A percentile compares a stretch with the other conserved stretches of the same genome.
phyloP scores from a whole-genome alignment of 768 basidiomycete species.

The Amanita jacksonii region DNA sequence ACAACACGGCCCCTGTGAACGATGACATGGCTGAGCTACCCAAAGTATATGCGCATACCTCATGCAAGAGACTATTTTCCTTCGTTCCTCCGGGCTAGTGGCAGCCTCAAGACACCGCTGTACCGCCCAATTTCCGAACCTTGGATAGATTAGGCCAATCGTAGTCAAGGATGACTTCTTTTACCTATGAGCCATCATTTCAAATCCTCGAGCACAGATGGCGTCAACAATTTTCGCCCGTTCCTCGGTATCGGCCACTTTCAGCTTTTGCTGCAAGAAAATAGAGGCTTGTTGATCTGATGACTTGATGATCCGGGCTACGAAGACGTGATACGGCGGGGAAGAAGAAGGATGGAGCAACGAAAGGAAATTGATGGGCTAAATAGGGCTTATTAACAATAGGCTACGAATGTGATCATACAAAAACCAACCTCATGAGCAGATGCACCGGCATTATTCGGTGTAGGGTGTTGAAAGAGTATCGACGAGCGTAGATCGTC shows the following conservation, averaged over 20 bases:
- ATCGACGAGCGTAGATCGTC: constrained; percentile 24
- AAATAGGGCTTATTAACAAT: constrained; percentile 14
- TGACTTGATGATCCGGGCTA: constrained; percentile 78
- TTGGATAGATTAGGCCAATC: constrained; percentile 15
- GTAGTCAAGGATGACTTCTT: constrained; percentile 3
- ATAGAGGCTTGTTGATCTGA: constrained; percentile 89
- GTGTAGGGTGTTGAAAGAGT: constrained; percentile 21
- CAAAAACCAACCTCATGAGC: constrained; percentile 42
- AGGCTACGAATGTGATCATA: constrained; percentile 12
- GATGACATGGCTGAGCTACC: background rate
- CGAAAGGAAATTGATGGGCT: constrained; percentile 88
- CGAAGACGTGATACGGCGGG: constrained; percentile 76
- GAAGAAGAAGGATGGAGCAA: constrained; percentile 78
- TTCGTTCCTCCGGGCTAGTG: constrained; percentile 59
- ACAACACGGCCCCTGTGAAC: constrained; percentile 63
- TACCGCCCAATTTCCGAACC: constrained; percentile 91
- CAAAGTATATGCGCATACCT: constrained; percentile 33
- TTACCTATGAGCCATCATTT: constrained; percentile 89
- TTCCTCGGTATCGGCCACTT: constrained; percentile 72
- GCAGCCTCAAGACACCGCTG: constrained; percentile 82
- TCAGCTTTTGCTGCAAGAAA: constrained; percentile 84
- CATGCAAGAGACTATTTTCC: constrained; percentile 84
- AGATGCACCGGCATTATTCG: constrained; percentile 18
- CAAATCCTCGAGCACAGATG: constrained; percentile 74
- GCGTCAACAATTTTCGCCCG: constrained; percentile 80